Percentiles rank a stretch among this genome's conserved stretches.
Evolutionary conservation across 139 green algal genomes (phyloP).

Genomic region (Micractinium conductrix): DNA sequence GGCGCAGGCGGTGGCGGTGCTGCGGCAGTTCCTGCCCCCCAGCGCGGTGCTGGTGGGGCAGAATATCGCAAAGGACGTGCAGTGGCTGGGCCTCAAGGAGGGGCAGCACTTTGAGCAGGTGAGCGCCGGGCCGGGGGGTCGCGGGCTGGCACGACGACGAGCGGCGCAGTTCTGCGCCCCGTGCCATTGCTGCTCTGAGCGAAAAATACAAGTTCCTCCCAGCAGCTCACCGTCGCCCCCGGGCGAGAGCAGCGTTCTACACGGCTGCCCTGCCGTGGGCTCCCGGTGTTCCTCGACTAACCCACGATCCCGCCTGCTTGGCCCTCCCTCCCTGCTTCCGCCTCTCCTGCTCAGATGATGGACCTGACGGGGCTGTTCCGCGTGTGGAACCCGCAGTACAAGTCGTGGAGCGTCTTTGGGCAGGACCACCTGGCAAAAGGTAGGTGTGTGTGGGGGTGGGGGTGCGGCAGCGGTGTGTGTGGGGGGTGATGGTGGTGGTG

Average conservation of each 20-base stretch:
- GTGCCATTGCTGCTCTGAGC: too few species aligned
- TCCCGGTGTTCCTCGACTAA: not conserved
- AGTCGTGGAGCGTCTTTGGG: conserved; percentile 60
- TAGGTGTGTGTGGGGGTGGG: too few species aligned
- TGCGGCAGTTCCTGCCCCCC: conserved; percentile 64
- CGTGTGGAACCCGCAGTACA: conserved; percentile 84
- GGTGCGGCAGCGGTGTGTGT: too few species aligned
- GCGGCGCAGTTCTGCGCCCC: too few species aligned
- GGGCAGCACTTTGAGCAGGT: conserved; percentile 74
- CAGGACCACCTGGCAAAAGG: conserved; percentile 85
- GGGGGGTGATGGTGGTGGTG: too few species aligned
- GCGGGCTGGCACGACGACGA: not conserved
- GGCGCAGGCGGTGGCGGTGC: conserved; percentile 58
- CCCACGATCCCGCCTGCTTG: not conserved
- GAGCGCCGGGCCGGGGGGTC: not conserved
- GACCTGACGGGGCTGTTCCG: conserved; percentile 88
- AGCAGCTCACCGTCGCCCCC: not conserved
- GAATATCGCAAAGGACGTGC: conserved; percentile 88
- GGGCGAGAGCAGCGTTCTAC: not conserved
- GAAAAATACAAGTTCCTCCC: too few species aligned
- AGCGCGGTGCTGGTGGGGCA: conserved; percentile 84
- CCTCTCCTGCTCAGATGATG: conserved; percentile 50
- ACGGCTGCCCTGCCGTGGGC: not conserved
- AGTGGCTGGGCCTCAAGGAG: conserved; percentile 87
- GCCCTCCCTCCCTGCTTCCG: not conserved